Evolutionary conservation across 2,329 filamentous ascomycete genomes (phyloP).

Genomic region (Xylaria hypoxylon): DNA sequence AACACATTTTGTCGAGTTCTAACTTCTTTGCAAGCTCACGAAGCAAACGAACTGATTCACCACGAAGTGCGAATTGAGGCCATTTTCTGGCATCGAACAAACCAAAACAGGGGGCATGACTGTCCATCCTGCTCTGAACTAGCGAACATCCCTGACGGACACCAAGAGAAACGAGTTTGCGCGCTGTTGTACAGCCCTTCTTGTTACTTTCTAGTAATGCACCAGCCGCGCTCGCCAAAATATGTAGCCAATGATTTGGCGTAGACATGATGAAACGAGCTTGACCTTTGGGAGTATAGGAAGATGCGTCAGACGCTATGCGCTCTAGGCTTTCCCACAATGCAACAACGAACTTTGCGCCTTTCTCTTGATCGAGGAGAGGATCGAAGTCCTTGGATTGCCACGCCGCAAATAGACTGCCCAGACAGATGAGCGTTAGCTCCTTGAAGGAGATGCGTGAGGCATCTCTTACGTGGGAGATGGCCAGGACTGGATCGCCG

Average conservation of each 20-base stretch:
- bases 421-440: slow-evolving; percentile 6
- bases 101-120: background rate
- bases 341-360: slow-evolving; percentile 5
- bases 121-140: background rate
- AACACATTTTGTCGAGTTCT: background rate
- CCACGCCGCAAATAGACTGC: background rate
- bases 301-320: background rate
- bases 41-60: background rate
- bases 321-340: slow-evolving; percentile 1
- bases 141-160: background rate
- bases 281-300: background rate
- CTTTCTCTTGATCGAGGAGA: background rate
- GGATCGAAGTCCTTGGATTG: background rate
- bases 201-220: background rate
- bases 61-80: background rate
- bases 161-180: slow-evolving; percentile 7
- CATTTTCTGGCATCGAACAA: background rate
- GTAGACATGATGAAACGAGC: background rate
- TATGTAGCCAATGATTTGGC: background rate
- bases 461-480: slow-evolving; percentile 6
- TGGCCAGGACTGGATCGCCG: slow-evolving; percentile 18
- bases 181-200: background rate
- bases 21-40: slow-evolving; percentile 2
- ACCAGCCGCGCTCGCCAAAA: background rate
- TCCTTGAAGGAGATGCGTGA: slow-evolving; percentile 11